Percentiles rank a stretch among this genome's conserved stretches.
Evolutionary conservation across 345 rosid species (phyloP).

Genomic region (Citrus trifoliata): DNA sequence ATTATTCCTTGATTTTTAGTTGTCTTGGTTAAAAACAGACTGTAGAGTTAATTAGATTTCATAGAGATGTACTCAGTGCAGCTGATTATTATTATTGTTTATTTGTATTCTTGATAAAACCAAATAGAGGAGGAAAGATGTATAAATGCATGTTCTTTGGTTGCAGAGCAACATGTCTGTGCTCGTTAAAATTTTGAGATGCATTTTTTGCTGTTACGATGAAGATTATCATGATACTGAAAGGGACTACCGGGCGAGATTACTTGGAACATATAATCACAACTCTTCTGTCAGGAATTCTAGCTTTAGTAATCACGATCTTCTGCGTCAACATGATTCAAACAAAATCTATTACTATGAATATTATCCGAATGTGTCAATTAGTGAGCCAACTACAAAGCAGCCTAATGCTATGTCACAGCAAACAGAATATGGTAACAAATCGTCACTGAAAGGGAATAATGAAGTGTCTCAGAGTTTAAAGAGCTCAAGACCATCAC

Average conservation of each 20-base stretch:
- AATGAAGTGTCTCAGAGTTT: neutral
- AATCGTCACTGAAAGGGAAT: neutral
- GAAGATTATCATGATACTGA: neutral
- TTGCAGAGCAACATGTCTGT: conserved; percentile 14
- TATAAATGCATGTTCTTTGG: neutral
- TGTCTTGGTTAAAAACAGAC: neutral
- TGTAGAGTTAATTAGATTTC: neutral
- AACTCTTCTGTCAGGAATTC: neutral
- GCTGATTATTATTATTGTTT: neutral
- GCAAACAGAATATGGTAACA: neutral
- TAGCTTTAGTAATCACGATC: neutral
- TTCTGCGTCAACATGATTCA: neutral
- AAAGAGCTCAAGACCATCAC: neutral
- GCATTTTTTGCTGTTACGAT: conserved; percentile 22
- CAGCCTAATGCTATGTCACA: neutral
- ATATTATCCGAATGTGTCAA: neutral
- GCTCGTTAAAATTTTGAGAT: conserved; percentile 19
- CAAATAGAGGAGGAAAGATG: neutral
- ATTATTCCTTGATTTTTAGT: neutral
- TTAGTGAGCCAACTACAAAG: neutral
- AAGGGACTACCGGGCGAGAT: neutral
- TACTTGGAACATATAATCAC: neutral
- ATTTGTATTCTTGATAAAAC: neutral
- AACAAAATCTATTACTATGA: neutral
- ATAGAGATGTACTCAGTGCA: neutral